Percentiles rank a stretch among this genome's conserved stretches.
phyloP scores from a whole-genome alignment of 805 yeast species.

The Candida sanyiensis region DNA sequence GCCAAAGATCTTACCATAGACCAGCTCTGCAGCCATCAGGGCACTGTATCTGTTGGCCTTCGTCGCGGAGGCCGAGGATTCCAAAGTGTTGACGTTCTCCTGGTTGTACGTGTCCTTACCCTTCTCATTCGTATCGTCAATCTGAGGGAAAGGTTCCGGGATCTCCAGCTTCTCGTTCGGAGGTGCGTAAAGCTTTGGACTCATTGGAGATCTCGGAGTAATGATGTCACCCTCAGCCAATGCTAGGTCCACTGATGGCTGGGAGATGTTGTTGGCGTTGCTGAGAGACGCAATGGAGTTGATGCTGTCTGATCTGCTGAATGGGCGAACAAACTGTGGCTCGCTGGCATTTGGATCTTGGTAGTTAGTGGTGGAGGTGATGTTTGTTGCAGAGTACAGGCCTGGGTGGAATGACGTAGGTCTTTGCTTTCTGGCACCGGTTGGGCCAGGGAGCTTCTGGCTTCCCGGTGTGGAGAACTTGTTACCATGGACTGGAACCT shows the following conservation, averaged over 20 bases:
- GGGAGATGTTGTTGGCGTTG: conserved; percentile 26
- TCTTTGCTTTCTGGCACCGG: conserved; percentile 61
- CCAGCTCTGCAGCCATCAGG: conserved; percentile 25
- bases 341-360: conserved; percentile 1
- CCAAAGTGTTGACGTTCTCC: not conserved
- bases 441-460: conserved; percentile 28
- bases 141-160: conserved; percentile 10
- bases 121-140: conserved; percentile 10
- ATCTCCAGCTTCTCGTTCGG: conserved; percentile 16
- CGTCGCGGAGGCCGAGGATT: conserved; percentile 5
- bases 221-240: conserved; percentile 33
- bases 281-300: conserved; percentile 34
- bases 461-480: conserved; percentile 14
- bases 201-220: conserved; percentile 27
- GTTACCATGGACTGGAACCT: conserved; percentile 19
- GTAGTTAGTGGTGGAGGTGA: conserved; percentile 16
- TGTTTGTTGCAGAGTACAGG: conserved; percentile 27
- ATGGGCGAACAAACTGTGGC: conserved; percentile 10
- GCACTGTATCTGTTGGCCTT: conserved; percentile 27
- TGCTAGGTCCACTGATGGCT: conserved; percentile 31
- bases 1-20: conserved; percentile 26
- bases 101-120: not conserved
- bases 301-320: conserved; percentile 35
- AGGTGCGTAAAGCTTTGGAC: conserved; percentile 6
- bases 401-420: conserved; percentile 84